Base-by-base conservation (phyloP, 2,329 filamentous ascomycete species). In the Pestalotiopsis sp. region DNA sequence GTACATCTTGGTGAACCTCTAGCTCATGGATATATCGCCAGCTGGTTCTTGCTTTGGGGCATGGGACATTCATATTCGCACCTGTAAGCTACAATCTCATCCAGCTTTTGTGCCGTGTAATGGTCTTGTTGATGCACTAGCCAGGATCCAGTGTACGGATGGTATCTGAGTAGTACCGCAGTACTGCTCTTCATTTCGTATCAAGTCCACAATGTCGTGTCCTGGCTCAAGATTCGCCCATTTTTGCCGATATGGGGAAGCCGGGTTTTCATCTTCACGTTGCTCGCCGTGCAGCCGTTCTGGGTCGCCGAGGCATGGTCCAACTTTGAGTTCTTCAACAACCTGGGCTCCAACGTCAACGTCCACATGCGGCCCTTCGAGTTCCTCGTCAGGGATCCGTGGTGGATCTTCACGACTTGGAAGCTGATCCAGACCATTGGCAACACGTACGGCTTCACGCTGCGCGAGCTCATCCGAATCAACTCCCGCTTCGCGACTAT, bases 201-300 rank as follows among this genome's bases (percentile, higher is more conserved):
- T 87, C 84, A 82, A 13, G 78, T 92, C 9, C 90, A 92, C 76
- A 92, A 91, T 71, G 82, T 91, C 69, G 88, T 92, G 69, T 85
- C 89, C 0, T 92, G 89, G 90, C 85, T 92, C 77, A 91, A 91
- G 77, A 89, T 87, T 70, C 85, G 84, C 66, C 89, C 89, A 0
- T 90, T 91, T 72, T 79, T 91, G 7, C 81, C 81, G 2, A 81
- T 78, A 38, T 78, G 80, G 7, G 82, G 84, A 38, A 88, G 84
- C 61, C 74, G 80, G 11, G 76, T 90, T 67, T 91, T 90, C 74
- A 88, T 91, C 64, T 80, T 81, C 58, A 90, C 86, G 0, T 83
- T 91, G 57, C 78, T 88, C 12, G 78, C 90, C 1, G 88, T 83
- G 12, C 87, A 90, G 70, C 88, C 88, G 0, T 91, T 91, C 72